Base-by-base conservation (phyloP, 2,329 filamentous ascomycete species). In the Penicillium sp. region DNA sequence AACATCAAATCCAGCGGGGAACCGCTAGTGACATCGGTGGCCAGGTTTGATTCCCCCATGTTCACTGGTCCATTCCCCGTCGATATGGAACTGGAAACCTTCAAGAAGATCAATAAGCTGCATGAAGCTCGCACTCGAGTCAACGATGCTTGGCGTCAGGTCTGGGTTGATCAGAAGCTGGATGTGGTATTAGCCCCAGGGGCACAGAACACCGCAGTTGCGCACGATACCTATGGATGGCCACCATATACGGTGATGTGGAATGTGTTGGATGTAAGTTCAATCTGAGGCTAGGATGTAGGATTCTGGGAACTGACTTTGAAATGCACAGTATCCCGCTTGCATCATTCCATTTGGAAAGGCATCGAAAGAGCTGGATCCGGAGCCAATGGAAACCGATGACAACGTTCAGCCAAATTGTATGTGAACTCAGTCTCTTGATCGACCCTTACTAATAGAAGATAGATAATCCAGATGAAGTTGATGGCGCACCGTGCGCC, bases 221-320 rank as follows among this genome's bases (percentile, higher is more conserved):
- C 70, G 19, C 80, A 85, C 63, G 83, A 86, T 64, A 76, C 72
- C 0, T 73, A 63, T 48, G 70, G 65, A 3, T 69, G 62, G 63
- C 64, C 68, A 9, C 55, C 65, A 9, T 85, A 79, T 66, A 84
- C 83, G 0, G 65, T 78, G 19, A 58, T 84, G 29, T 77, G 77
- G 66, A 86, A 85, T 57, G 22, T 84, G 9, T 61, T 85, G 5
- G 80, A 85, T 67, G 80, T 80, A 63, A 70, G 79, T 72, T 27
- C 8, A 7, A 22, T 2, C 21, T 16, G 2, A 10, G 29, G 4
- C 22, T 11, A 27, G 22, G 3, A n/a, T 35, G 13, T 21, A 31
- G 21, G 8, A 8, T 8, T 2, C 11, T 6, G 14, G 48, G 37
- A 22, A 44, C 43, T 53, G 1, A 44, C 51, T 13, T 31, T 31